Percentiles rank a stretch among this genome's conserved stretches.
Evolutionary conservation across 306 rosid species (phyloP).

Genomic region (Acacia acuminata): DNA sequence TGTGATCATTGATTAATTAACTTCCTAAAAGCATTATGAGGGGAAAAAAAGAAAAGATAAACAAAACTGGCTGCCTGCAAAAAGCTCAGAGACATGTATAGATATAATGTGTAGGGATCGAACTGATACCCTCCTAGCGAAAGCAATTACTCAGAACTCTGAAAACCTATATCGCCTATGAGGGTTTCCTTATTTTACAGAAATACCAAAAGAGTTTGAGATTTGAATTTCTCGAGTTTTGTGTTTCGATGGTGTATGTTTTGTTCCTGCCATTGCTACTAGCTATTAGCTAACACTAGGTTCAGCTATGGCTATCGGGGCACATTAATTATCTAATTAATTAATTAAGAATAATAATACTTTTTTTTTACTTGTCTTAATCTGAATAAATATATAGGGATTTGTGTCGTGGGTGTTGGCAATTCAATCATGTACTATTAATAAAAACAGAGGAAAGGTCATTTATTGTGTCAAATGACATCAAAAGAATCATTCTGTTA

Average conservation of each 20-base stretch:
- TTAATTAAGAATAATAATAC: neutral
- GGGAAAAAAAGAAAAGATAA: neutral
- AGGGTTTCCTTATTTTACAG: slow-evolving; percentile 40
- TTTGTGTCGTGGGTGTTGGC: neutral
- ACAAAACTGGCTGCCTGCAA: slow-evolving; percentile 8
- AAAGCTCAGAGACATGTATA: neutral
- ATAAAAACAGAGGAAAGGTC: neutral
- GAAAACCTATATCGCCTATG: slow-evolving; percentile 25
- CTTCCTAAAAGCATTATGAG: slow-evolving; percentile 39
- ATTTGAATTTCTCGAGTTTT: slow-evolving; percentile 44
- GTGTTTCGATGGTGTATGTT: slow-evolving; percentile 38
- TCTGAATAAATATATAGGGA: neutral
- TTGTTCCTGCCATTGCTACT: slow-evolving; percentile 33
- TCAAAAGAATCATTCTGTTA: slow-evolving; percentile 26
- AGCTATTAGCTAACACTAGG: slow-evolving; percentile 2
- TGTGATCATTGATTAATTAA: slow-evolving; percentile 25
- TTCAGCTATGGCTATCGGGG: neutral
- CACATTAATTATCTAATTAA: neutral
- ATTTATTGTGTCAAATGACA: slow-evolving; percentile 7
- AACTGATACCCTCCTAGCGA: slow-evolving; percentile 33
- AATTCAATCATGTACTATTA: neutral
- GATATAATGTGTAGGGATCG: neutral
- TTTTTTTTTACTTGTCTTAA: neutral
- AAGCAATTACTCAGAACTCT: slow-evolving; percentile 44
- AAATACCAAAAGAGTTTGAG: slow-evolving; percentile 26